These are phyloP conservation scores for Spathaspora sp. DNA, from an alignment of 1,139 yeast species.

Conservation along the genomic window DNA sequence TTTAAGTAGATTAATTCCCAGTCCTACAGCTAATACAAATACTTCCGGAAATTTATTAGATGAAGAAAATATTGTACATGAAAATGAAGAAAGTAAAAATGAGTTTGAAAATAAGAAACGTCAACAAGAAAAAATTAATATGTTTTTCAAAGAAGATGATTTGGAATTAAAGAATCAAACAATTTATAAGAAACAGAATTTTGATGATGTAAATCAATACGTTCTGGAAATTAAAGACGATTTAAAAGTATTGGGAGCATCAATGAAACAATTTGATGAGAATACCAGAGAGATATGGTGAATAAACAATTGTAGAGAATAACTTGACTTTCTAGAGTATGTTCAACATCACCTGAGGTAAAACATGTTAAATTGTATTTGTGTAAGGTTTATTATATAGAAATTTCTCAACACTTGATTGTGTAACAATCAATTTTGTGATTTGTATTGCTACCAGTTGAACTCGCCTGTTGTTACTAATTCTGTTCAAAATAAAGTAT, in stretches of 20 bases:
- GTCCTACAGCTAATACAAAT: conserved; percentile 6
- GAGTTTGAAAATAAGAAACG: conserved; percentile 8
- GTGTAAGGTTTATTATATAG: not conserved
- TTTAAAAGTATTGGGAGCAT: conserved; percentile 33
- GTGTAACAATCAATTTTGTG: too few species aligned
- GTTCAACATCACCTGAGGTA: too few species aligned
- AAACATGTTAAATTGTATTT: not conserved
- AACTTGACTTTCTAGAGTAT: too few species aligned
- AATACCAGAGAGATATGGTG: conserved; percentile 39
- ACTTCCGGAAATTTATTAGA: conserved; percentile 8
- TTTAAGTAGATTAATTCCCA: conserved; percentile 9
- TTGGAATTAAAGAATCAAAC: conserved; percentile 11
- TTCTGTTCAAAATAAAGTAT: too few species aligned
- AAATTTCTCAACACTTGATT: not conserved
- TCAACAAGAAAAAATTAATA: conserved; percentile 17
- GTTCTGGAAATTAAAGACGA: conserved; percentile 35
- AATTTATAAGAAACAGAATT: conserved; percentile 31
- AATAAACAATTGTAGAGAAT: too few species aligned
- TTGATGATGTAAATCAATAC: conserved; percentile 39
- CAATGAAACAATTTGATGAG: conserved; percentile 45
- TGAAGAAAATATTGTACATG: conserved; percentile 9
- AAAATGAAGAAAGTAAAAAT: conserved; percentile 12
- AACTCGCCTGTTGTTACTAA: not conserved
- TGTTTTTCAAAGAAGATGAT: conserved; percentile 21
- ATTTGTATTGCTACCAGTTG: not conserved